Percentiles rank a stretch among this genome's conserved stretches.
phyloP scores from a whole-genome alignment of 2,329 filamentous ascomycete species.

The Trichoderma afroharzianum region DNA sequence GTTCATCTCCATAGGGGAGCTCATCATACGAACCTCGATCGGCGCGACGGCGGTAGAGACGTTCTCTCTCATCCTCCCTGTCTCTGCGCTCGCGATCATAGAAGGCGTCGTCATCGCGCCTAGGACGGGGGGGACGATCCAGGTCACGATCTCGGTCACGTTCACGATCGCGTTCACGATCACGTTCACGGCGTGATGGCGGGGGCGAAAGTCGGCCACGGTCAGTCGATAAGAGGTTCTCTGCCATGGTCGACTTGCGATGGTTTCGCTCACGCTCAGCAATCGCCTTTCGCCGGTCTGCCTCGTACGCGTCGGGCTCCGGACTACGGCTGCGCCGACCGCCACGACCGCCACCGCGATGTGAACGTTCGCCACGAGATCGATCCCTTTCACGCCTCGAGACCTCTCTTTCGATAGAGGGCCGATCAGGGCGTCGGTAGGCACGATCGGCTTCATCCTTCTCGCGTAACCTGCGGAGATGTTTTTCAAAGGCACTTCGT shows the following conservation, averaged over 20 bases:
- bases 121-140: constrained; percentile 50
- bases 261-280: constrained; percentile 93
- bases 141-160: constrained; percentile 42
- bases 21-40: constrained; percentile 79
- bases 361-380: constrained; percentile 59
- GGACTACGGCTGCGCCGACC: constrained; percentile 75
- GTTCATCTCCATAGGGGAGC: constrained; percentile 82
- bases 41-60: constrained; percentile 74
- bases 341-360: constrained; percentile 54
- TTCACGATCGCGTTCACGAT: constrained; percentile 43
- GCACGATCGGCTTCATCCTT: constrained; percentile 75
- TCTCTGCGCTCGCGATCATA: constrained; percentile 87
- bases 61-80: constrained; percentile 85
- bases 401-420: constrained; percentile 47
- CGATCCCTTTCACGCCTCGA: constrained; percentile 61
- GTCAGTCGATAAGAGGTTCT: constrained; percentile 54
- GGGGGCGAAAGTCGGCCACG: constrained; percentile 44
- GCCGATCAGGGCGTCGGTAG: constrained; percentile 55
- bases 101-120: constrained; percentile 61
- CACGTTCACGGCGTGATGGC: constrained; percentile 41
- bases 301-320: constrained; percentile 93
- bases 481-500: constrained; percentile 83
- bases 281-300: constrained; percentile 87
- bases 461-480: constrained; percentile 84
- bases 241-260: constrained; percentile 71